Evolutionary conservation across 129 eudicot species (phyloP).

Genomic region (Pseudognaphalium luteoalbum): DNA sequence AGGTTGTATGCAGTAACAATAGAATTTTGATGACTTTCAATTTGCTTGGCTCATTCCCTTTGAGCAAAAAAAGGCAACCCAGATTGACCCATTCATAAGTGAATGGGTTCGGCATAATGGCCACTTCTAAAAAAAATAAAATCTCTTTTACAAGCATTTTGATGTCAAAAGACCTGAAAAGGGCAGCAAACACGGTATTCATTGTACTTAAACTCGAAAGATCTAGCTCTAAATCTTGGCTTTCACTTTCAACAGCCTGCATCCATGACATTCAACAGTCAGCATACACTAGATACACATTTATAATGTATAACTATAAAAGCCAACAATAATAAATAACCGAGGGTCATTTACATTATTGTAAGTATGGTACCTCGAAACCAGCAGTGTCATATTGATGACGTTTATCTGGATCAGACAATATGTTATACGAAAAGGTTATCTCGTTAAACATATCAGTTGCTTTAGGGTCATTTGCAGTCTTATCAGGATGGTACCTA

Average conservation of each 20-base stretch:
- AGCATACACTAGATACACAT: constrained; percentile 7
- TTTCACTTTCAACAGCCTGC: constrained; percentile 88
- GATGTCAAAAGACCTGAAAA: constrained; percentile 62
- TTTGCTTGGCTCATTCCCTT: background rate
- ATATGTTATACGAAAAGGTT: constrained; percentile 85
- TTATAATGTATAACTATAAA: background rate
- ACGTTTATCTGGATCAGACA: constrained; percentile 89
- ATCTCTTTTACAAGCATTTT: constrained; percentile 7
- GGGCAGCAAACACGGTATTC: constrained; percentile 94
- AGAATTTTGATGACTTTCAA: background rate
- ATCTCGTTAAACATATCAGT: constrained; percentile 86
- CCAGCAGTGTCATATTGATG: constrained; percentile 87
- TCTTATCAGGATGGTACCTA: constrained; percentile 93
- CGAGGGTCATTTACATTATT: background rate
- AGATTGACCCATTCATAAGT: background rate
- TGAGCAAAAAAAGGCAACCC: background rate
- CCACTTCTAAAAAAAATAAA: background rate
- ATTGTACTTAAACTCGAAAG: constrained; percentile 96
- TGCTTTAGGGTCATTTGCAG: constrained; percentile 78
- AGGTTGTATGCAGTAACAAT: background rate
- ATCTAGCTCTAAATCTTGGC: constrained; percentile 90
- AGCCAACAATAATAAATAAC: background rate
- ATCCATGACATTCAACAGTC: constrained; percentile 16
- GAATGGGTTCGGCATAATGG: background rate
- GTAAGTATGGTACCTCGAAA: constrained; percentile 63